Percentiles rank a stretch among this genome's conserved stretches.
Conservation (phyloP, 1,284 basidiomycete species). For the Xerocomus amazonicus region DNA sequence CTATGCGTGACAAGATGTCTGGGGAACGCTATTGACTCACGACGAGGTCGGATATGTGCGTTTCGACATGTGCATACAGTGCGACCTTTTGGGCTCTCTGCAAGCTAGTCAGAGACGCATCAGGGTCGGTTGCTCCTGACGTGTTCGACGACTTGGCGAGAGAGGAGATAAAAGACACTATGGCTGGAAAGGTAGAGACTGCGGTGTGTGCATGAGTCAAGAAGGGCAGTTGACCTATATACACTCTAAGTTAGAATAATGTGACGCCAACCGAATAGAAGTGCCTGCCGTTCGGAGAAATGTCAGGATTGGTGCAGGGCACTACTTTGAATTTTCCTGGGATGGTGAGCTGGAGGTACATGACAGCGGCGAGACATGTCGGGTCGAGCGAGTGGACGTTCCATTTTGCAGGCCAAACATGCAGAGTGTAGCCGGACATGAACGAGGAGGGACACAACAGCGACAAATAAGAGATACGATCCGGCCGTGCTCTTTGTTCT, state of each 20-base stretch:
- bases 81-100: slow-evolving; percentile 56
- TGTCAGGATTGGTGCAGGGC: slow-evolving; percentile 64
- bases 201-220: slow-evolving; percentile 53
- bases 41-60: slow-evolving; percentile 65
- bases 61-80: slow-evolving; percentile 60
- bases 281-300: slow-evolving; percentile 68
- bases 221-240: slow-evolving; percentile 66
- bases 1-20: slow-evolving; percentile 3
- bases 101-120: slow-evolving; percentile 40
- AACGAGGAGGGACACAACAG: slow-evolving; percentile 22
- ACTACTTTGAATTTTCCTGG: slow-evolving; percentile 60
- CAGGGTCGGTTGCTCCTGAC: slow-evolving; percentile 37
- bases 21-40: slow-evolving; percentile 41
- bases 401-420: slow-evolving; percentile 70
- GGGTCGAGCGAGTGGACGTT: slow-evolving; percentile 63
- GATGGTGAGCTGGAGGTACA: slow-evolving; percentile 63
- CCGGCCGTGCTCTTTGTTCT: no score
- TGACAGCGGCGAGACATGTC: slow-evolving; percentile 55
- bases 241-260: slow-evolving; percentile 5
- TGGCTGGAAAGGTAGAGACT: slow-evolving; percentile 54
- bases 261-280: background rate
- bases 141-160: slow-evolving; percentile 35
- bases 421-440: slow-evolving; percentile 35
- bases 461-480: slow-evolving; percentile 8
- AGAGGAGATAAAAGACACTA: slow-evolving; percentile 57